Percentiles rank a stretch among this genome's conserved stretches.
These are phyloP conservation scores for Melastoma candidum DNA, from an alignment of 441 rosid species.

Conservation along the genomic window DNA sequence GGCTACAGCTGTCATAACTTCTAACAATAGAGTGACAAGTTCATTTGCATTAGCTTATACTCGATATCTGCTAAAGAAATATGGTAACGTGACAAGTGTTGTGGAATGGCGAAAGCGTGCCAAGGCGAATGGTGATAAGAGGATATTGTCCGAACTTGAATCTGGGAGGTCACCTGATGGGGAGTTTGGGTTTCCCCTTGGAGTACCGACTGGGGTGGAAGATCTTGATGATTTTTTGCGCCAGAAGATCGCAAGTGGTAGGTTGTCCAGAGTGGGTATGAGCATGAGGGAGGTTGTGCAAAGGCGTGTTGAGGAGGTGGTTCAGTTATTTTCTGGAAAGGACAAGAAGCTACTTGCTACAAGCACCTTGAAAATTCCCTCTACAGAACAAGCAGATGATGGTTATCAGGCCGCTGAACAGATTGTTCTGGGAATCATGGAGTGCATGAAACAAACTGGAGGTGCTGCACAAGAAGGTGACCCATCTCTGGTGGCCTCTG, in stretches of 20 bases:
- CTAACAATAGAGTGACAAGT: conserved; percentile 67
- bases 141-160: conserved; percentile 89
- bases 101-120: conserved; percentile 83
- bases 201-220: conserved; percentile 80
- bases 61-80: conserved; percentile 72
- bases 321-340: conserved; percentile 41
- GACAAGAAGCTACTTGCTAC: conserved; percentile 58
- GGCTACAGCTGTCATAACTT: conserved; percentile 49
- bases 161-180: conserved; percentile 62
- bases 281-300: conserved; percentile 82
- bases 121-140: conserved; percentile 64
- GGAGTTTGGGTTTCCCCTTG: conserved; percentile 75
- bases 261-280: conserved; percentile 75
- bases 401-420: conserved; percentile 83
- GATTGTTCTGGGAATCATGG: conserved; percentile 67
- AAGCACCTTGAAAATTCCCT: conserved; percentile 40
- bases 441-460: conserved; percentile 79
- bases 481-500: conserved; percentile 89
- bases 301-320: conserved; percentile 61
- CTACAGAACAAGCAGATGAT: conserved; percentile 57
- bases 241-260: conserved; percentile 61
- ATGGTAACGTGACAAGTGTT: conserved; percentile 67
- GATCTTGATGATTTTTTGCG: conserved; percentile 88
- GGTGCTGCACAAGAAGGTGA: conserved; percentile 99
- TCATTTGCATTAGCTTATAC: conserved; percentile 67